Base-by-base conservation (phyloP, 2,329 filamentous ascomycete species). In the Aspergillus viridinutans region DNA sequence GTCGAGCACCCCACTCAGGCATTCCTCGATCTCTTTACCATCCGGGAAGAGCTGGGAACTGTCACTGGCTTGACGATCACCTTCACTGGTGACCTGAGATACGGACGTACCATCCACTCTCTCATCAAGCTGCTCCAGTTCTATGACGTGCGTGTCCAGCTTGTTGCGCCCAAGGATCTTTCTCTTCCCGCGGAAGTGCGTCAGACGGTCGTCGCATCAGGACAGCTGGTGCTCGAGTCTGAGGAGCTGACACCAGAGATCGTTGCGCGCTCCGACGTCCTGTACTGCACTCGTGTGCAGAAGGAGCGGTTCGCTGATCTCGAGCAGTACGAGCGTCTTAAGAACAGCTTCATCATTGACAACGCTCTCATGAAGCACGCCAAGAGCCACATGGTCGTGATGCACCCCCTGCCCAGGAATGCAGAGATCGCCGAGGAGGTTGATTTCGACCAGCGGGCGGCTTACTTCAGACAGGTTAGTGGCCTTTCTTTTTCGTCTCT, bases 381-480 rank as follows among this genome's bases (percentile, higher is more conserved):
- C 53, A 99, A 99, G 87, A 83, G 82, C 73, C 89, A 89, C 69
- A 97, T 96, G 87, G 85, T 96, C 62, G 90, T 99, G 62, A 86
- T 99, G 86, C 94, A 99, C 78, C 94, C 94, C 57, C 82, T 99
- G 69, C 94, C 94, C 43, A 85, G 94, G 69, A 97, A 97, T 71
- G 86, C 89, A 64, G 94, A 99, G 83, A 88, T 99, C 72, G 86
- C 87, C 35, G 91, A 95, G 77, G 94, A 99, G 80, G 92, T 99
- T 50, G 94, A 99, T 77, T 96, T 95, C 78, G 94, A 99, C 79
- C 91, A 95, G 73, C 82, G 94, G 67, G 94, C 94, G 58, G 93
- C 94, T 55, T 99, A 99, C 81, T 99, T 99, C 79, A 87, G 94
- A 89, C 94, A 99, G 89, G 93, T 96, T 79, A 86, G 90, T 83